A percentile compares a stretch with the other conserved stretches of the same genome.
phyloP scores from a whole-genome alignment of 768 basidiomycete genomes.

The Candolleomyces efflorescens region DNA sequence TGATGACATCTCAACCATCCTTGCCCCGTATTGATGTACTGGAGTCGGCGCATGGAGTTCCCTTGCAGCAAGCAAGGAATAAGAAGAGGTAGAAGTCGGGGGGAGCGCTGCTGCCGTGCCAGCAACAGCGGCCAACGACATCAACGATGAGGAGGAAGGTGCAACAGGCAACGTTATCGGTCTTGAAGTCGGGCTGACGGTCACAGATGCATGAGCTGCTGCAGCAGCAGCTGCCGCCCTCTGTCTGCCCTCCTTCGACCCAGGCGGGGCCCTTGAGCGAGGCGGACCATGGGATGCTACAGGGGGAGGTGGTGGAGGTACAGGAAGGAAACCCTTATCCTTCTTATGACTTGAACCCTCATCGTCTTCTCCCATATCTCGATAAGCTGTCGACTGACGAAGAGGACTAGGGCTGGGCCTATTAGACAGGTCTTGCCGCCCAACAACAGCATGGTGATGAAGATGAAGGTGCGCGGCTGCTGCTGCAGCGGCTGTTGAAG shows the following conservation, averaged over 20 bases:
- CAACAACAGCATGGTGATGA: slow-evolving; percentile 3
- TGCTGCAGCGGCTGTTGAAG: slow-evolving; percentile 7
- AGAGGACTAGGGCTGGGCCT: slow-evolving; percentile 42
- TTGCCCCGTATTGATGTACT: background rate
- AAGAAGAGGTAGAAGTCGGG: background rate
- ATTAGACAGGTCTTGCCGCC: slow-evolving; percentile 3
- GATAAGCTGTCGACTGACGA: slow-evolving; percentile 36
- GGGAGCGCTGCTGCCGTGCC: background rate
- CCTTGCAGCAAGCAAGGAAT: background rate
- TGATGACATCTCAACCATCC: background rate
- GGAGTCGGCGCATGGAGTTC: background rate
- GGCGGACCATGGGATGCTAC: background rate
- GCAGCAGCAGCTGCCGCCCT: background rate
- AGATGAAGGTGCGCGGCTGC: slow-evolving; percentile 3
- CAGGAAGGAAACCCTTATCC: background rate
- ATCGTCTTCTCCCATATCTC: slow-evolving; percentile 9
- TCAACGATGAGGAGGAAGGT: background rate
- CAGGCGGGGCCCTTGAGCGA: background rate
- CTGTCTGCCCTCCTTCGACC: slow-evolving; percentile 1
- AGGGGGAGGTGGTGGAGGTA: background rate
- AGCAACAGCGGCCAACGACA: background rate
- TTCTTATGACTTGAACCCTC: background rate
- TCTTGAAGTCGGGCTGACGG: background rate
- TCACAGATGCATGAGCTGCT: background rate
- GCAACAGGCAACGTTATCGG: background rate